Base-by-base conservation (phyloP, 1,139 yeast genomes). In the Geotrichum reessii region DNA sequence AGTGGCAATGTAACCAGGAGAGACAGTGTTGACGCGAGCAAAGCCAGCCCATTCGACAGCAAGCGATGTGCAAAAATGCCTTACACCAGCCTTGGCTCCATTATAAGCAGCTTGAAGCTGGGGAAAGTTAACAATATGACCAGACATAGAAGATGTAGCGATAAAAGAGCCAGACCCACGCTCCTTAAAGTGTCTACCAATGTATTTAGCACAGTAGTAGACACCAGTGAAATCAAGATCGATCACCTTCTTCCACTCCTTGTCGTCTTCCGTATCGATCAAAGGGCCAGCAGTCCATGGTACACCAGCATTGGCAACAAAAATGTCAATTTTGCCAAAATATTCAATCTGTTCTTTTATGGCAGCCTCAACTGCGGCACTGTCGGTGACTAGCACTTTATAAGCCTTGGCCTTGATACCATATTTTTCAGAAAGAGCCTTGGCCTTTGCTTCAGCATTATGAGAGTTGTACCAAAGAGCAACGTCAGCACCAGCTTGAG, bases 31-130 rank as follows among this genome's bases (percentile, higher is more conserved):
- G 60, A 86, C 95, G 70, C 96, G 83, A 14, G 96, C 96, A 70
- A 87, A 89, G 1, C 84, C 85, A 33, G 96, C 87, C 91, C 93
- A 90, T 74, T 90, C 97, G 52, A 90, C 88, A 12, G 96, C 96
- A 63, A 90, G 79, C 1, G 95, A 87, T 71, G 81, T 85, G 58
- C 87, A 81, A 70, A 90, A 78, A 74, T 91, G 97, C 58, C 86
- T 74, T 49, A 87, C 83, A 2, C 85, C 96, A 47, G 97, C 96
- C 79, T 90, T 90, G 63, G 95, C 93, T 25, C 95, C 93, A 72
- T 90, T 91, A 78, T 91, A 91, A 53, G 93, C 87, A 60, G 95
- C 89, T 74, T 91, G 97, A 69, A 82, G 74, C 73, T 91, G 96
- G 14, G 97, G 97, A 62, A 86, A 81, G 73, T 91, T 91, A 64